phyloP scores from a whole-genome alignment of 345 rosid species.

The Sisymbrium irio region DNA sequence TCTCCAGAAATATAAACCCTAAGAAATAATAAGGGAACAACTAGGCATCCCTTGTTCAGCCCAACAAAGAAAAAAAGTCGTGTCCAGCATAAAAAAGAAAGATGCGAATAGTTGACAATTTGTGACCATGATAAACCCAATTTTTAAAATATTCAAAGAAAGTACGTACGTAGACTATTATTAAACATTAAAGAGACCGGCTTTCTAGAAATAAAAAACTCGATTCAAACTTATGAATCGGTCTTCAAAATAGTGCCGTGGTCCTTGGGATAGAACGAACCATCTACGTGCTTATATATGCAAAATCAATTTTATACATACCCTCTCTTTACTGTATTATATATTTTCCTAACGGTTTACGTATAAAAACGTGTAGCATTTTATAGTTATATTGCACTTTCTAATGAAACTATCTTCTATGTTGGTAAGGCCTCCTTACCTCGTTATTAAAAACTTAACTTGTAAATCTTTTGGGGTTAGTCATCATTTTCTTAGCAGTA shows the following conservation, averaged over 20 bases:
- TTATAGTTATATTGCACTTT: not conserved
- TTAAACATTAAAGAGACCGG: not conserved
- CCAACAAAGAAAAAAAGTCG: not conserved
- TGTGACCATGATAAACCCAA: not conserved
- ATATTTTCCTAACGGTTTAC: no score
- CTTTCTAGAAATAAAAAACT: not conserved
- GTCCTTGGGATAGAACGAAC: not conserved
- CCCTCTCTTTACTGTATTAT: no score
- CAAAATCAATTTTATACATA: no score
- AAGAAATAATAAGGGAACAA: not conserved
- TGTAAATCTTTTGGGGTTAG: not conserved
- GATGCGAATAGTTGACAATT: slow-evolving; percentile 10
- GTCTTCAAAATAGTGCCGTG: slow-evolving; percentile 21
- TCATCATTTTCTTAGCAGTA: not conserved
- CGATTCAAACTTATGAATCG: slow-evolving; percentile 1
- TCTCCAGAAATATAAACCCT: not conserved
- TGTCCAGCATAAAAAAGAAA: not conserved
- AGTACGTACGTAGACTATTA: not conserved
- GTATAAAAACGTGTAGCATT: no score
- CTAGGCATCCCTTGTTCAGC: slow-evolving; percentile 3
- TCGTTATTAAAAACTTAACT: not conserved
- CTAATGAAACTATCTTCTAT: not conserved
- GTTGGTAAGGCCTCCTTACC: not conserved
- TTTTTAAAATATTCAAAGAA: not conserved
- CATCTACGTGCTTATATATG: not conserved